phyloP scores from a whole-genome alignment of 1,139 yeast species.

The Magnusiomyces ingens region DNA sequence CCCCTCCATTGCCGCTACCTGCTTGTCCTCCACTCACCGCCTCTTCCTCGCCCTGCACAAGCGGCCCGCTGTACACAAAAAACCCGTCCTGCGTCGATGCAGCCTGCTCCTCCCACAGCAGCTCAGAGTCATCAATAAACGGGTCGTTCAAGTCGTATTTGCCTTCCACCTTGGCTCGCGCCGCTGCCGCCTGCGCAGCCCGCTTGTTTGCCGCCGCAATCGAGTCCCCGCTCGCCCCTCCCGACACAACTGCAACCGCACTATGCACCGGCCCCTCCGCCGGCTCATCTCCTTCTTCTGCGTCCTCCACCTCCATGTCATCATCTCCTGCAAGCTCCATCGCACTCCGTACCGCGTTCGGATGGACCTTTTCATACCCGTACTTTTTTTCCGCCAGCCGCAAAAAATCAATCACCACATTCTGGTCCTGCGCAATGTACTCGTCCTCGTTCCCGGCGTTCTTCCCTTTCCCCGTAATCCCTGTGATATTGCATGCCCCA shows the following conservation, averaged over 20 bases:
- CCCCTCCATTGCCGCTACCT: background rate
- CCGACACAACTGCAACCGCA: background rate
- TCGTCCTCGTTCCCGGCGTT: constrained; percentile 4
- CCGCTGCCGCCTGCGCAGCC: constrained; percentile 29
- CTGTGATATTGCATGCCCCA: background rate
- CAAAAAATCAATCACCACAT: constrained; percentile 68
- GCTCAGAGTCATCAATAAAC: constrained; percentile 90
- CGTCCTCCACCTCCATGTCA: constrained; percentile 53
- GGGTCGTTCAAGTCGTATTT: constrained; percentile 93
- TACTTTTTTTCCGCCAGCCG: constrained; percentile 80
- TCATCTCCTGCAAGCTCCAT: constrained; percentile 58
- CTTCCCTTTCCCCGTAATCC: constrained; percentile 7
- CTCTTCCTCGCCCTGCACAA: constrained; percentile 57
- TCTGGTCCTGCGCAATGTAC: constrained; percentile 16
- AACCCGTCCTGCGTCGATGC: constrained; percentile 93
- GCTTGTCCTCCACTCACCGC: background rate
- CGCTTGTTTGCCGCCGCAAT: constrained; percentile 21
- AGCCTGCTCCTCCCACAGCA: constrained; percentile 88
- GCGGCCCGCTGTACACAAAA: constrained; percentile 91
- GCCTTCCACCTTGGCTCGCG: constrained; percentile 43
- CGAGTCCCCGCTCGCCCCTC: constrained; percentile 33
- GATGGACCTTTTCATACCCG: constrained; percentile 71
- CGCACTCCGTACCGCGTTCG: constrained; percentile 53
- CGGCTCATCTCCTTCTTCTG: constrained; percentile 41
- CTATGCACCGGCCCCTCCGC: background rate